phyloP scores from a whole-genome alignment of 208 protist genomes.

The Spironucleus salmonicida region DNA sequence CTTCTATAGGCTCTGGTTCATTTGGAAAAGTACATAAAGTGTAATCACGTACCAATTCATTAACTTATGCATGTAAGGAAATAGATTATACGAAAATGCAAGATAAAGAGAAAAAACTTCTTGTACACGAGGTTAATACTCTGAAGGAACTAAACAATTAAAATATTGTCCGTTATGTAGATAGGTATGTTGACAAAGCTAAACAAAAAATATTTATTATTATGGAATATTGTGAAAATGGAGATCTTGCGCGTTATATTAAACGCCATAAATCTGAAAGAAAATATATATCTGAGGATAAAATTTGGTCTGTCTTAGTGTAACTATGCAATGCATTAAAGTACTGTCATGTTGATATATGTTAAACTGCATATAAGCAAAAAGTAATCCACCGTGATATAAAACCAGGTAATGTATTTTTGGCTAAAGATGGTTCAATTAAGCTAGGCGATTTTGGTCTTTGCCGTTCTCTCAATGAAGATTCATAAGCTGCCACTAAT shows the following conservation, averaged over 20 bases:
- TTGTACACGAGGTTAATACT: conserved; percentile 59
- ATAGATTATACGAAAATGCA: conserved; percentile 58
- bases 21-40: conserved; percentile 30
- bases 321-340: conserved; percentile 37
- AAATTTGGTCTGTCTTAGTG: conserved; percentile 31
- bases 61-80: conserved; percentile 39
- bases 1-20: conserved; percentile 13
- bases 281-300: conserved; percentile 2
- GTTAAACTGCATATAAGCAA: not conserved
- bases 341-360: conserved; percentile 34
- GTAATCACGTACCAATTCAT: conserved; percentile 4
- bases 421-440: conserved; percentile 30
- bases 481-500: conserved; percentile 36
- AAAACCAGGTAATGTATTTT: conserved; percentile 52
- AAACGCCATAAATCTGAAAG: conserved; percentile 14
- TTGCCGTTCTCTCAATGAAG: conserved; percentile 34
- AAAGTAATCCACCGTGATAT: conserved; percentile 47
- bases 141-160: conserved; percentile 25
- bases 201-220: conserved; percentile 39
- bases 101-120: conserved; percentile 62
- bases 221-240: conserved; percentile 45
- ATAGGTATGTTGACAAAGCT: conserved; percentile 32
- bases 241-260: conserved; percentile 37
- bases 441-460: conserved; percentile 56
- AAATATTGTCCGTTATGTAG: conserved; percentile 30